Evolutionary conservation across 176 grass and related monocot species (phyloP), one percentile per base, ranked within the genome.

Genomic region (Luzula sylvatica): DNA sequence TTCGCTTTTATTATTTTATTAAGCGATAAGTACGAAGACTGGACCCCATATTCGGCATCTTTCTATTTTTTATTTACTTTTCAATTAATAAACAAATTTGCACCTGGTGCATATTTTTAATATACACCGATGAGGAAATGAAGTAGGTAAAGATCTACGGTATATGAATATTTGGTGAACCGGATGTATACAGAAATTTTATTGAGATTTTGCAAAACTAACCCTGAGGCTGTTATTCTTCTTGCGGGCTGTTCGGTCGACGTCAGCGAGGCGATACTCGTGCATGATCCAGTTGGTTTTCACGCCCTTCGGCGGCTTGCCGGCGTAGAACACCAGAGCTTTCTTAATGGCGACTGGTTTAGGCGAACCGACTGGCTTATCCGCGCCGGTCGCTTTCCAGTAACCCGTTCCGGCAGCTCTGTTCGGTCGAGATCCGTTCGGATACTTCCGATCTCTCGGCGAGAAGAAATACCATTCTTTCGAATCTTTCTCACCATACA

Each of bases 221-320:
- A 87, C 78, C 75, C 82, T 58, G 26, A 94, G 74, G 0, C 71
- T 84, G 75, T 75, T 78, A 65, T 74, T 77, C 78, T 76, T 80
- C 82, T 80, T 83, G 23, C 75, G 39, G 0, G 78, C 78, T 16
- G 78, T 80, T 0, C 78, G 78, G 47, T 94, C 87, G 2, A 93
- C 87, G 15, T 78, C 81, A 29, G 87, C 87, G 32, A 92, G 93
- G 0, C 93, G 65, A 29, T 99, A 99, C 75, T 99, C 93, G 45
- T 99, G 86, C 93, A 99, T 99, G 75, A 99, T 99, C 93, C 93
- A 99, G 61, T 99, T 81, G 53, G 86, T 92, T 65, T 99, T 99
- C 5, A 76, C 68, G 0, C 87, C 87, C 16, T 52, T 81, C 0
- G 87, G 77, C 0, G 77, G 71, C 51, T 86, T 93, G 0, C 87